These are phyloP conservation scores for Penicillium italicum DNA, from an alignment of 2,329 filamentous ascomycete species.

Conservation along the genomic window DNA sequence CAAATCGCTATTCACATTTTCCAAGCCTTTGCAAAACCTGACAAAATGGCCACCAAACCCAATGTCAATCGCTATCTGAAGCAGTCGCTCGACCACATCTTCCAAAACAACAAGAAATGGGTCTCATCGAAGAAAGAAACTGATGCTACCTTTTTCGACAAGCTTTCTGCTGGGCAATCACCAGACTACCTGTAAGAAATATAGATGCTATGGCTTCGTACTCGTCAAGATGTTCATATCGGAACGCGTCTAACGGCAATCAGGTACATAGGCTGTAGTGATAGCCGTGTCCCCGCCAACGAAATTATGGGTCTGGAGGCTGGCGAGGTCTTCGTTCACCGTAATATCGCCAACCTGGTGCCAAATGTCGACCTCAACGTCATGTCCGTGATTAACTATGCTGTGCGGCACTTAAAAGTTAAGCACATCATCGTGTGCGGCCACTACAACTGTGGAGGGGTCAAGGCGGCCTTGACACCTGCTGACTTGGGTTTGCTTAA, in stretches of 20 bases:
- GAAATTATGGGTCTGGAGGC: slow-evolving; percentile 33
- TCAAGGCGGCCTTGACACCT: slow-evolving; percentile 59
- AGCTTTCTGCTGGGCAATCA: slow-evolving; percentile 61
- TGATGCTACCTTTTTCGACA: slow-evolving; percentile 64
- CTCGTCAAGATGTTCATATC: neutral
- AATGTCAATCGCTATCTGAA: neutral
- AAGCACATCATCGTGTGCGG: slow-evolving; percentile 68
- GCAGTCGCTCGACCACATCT: slow-evolving; percentile 58
- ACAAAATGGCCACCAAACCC: neutral
- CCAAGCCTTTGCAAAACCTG: neutral
- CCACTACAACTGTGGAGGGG: slow-evolving; percentile 66
- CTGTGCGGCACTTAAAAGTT: slow-evolving; percentile 45
- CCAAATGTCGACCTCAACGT: slow-evolving; percentile 30
- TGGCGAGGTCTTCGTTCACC: slow-evolving; percentile 35
- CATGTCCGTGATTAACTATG: slow-evolving; percentile 34
- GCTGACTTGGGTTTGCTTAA: slow-evolving; percentile 68
- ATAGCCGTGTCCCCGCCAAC: slow-evolving; percentile 34
- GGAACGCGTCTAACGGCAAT: neutral
- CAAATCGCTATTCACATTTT: neutral
- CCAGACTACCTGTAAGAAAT: slow-evolving; percentile 59
- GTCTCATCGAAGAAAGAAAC: slow-evolving; percentile 55
- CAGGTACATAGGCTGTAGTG: slow-evolving; percentile 37
- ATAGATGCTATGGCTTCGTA: neutral
- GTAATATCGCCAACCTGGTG: slow-evolving; percentile 35
- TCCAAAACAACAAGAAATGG: slow-evolving; percentile 66